Evolutionary conservation across 2,329 filamentous ascomycete genomes (phyloP).

Genomic region (Delphinella strobiligena): DNA sequence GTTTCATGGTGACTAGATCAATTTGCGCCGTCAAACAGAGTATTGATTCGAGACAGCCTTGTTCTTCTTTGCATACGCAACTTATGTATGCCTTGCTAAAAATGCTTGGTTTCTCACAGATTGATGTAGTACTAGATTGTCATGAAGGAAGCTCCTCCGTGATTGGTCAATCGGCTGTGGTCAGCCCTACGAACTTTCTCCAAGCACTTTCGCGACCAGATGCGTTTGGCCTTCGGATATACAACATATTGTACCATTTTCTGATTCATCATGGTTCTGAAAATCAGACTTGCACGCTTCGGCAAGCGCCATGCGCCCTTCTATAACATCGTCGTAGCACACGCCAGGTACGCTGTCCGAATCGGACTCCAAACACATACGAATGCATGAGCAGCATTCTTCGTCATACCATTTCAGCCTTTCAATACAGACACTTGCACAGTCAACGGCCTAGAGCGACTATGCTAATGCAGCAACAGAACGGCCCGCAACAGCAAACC

Average conservation of each 20-base stretch:
- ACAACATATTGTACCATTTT: not conserved
- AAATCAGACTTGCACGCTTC: constrained; percentile 88
- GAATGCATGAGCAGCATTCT: too few relatives aligned
- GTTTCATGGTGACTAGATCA: too few relatives aligned
- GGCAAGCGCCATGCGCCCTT: constrained; percentile 78
- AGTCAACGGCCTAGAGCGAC: too few relatives aligned
- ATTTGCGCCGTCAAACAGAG: too few relatives aligned
- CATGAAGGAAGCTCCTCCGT: too few relatives aligned
- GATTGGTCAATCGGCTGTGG: not conserved
- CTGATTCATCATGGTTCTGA: constrained; percentile 58
- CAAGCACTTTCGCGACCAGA: not conserved
- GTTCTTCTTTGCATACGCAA: too few relatives aligned
- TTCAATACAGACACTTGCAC: too few relatives aligned
- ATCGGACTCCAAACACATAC: not conserved
- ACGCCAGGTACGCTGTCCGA: constrained; percentile 59
- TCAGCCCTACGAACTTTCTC: not conserved
- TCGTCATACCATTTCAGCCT: too few relatives aligned
- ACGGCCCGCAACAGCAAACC: constrained; percentile 79
- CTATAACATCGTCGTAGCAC: constrained; percentile 94
- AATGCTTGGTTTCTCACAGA: too few relatives aligned
- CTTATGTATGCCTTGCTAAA: too few relatives aligned
- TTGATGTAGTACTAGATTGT: too few relatives aligned
- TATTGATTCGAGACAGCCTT: too few relatives aligned
- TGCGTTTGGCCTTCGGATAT: not conserved
- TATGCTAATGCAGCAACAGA: constrained; percentile 33